Percentiles rank a stretch among this genome's conserved stretches.
Evolutionary conservation across 2,329 filamentous ascomycete genomes (phyloP).

Genomic region (Neofusicoccum ribis): DNA sequence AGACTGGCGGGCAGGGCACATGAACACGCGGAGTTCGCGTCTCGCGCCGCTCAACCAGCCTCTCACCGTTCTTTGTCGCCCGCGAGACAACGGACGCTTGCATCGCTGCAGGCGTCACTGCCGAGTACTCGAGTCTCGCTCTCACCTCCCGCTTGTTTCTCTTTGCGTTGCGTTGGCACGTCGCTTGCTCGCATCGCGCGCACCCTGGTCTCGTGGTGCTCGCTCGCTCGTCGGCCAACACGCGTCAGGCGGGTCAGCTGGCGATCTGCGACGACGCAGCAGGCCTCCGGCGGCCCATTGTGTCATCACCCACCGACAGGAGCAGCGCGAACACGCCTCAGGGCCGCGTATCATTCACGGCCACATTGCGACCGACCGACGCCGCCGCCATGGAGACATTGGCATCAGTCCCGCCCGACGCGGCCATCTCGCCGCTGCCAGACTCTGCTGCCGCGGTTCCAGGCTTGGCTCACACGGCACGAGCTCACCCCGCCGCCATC

Average conservation of each 20-base stretch:
- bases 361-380: background rate
- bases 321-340: background rate
- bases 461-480: conserved; percentile 14
- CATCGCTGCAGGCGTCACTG: background rate
- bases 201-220: background rate
- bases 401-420: conserved; percentile 15
- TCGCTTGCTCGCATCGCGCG: conserved; percentile 5
- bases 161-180: background rate
- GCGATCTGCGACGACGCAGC: conserved; percentile 5
- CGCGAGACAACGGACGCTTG: conserved; percentile 7
- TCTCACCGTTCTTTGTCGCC: conserved; percentile 11
- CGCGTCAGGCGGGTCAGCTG: conserved; percentile 16
- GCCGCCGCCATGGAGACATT: conserved; percentile 11
- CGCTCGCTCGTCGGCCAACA: background rate
- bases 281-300: background rate
- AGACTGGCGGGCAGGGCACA: background rate
- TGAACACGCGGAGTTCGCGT: conserved; percentile 12
- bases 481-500: conserved; percentile 14
- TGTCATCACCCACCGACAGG: conserved; percentile 11
- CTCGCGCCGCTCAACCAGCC: background rate
- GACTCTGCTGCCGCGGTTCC: conserved; percentile 3
- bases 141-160: background rate
- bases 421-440: conserved; percentile 10
- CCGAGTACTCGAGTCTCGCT: background rate
- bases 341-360: background rate